Conservation (phyloP, 371 early-diverging fungal genomes). For the Lichtheimia ornata region DNA sequence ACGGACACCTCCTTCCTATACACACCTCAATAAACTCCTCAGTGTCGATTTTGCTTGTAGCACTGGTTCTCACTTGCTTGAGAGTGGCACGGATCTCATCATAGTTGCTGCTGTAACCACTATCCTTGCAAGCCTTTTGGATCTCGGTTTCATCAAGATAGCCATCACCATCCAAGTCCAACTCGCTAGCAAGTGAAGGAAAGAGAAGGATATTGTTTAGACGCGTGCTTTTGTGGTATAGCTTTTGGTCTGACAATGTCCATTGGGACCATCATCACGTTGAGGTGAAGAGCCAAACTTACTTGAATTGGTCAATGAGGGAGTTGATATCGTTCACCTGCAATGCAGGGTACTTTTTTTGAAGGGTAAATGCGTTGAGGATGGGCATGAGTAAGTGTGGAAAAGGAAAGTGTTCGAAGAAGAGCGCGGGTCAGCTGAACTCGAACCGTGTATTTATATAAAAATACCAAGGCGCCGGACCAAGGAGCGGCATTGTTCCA, state of each 20-base stretch:
- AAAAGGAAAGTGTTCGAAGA: constrained; percentile 10
- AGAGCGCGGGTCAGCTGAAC: too few relatives aligned
- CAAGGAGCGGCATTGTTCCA: too few relatives aligned
- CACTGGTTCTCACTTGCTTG: constrained; percentile 71
- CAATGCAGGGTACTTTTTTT: constrained; percentile 63
- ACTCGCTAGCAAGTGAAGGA: constrained; percentile 40
- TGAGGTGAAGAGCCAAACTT: constrained; percentile 15
- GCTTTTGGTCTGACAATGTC: neutral
- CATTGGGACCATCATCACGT: neutral
- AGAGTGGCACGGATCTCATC: constrained; percentile 78
- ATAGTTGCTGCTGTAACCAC: constrained; percentile 72
- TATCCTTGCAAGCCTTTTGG: constrained; percentile 66
- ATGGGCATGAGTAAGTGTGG: constrained; percentile 20
- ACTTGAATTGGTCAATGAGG: constrained; percentile 67
- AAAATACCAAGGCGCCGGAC: too few relatives aligned
- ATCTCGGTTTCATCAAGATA: constrained; percentile 76
- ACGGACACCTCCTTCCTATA: neutral
- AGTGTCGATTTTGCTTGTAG: constrained; percentile 75
- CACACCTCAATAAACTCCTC: constrained; percentile 84
- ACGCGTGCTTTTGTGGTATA: neutral
- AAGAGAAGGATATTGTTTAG: neutral
- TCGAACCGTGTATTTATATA: too few relatives aligned
- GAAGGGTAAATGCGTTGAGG: constrained; percentile 52
- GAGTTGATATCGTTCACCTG: constrained; percentile 62
- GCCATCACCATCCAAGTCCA: constrained; percentile 76